Conservation (phyloP, 1,139 yeast genomes). For the Taiozyma onychis region DNA sequence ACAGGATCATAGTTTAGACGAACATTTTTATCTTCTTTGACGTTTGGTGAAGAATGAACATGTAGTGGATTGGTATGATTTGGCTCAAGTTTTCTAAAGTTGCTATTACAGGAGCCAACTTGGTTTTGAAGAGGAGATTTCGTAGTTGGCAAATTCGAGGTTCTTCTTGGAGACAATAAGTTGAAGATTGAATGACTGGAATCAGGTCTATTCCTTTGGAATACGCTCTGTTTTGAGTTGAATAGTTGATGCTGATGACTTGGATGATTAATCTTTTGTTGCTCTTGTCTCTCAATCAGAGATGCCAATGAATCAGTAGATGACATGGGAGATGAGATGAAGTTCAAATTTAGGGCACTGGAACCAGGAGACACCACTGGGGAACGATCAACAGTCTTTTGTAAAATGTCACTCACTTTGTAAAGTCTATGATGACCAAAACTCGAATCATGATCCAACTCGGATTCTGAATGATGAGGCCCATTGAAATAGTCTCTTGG, state of each 20-base stretch:
- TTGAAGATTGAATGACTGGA: conserved; percentile 16
- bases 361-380: conserved; percentile 13
- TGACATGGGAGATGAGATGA: conserved; percentile 24
- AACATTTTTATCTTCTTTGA: conserved; percentile 81
- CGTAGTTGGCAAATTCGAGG: conserved; percentile 7
- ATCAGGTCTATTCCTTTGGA: conserved; percentile 8
- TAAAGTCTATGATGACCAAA: conserved; percentile 9
- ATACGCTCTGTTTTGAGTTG: conserved; percentile 7
- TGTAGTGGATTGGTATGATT: conserved; percentile 19
- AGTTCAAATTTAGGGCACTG: not conserved
- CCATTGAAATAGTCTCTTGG: conserved; percentile 1
- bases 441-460: not conserved
- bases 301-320: conserved; percentile 34
- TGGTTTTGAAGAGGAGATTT: conserved; percentile 14
- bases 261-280: conserved; percentile 35
- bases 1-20: conserved; percentile 86
- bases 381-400: conserved; percentile 11
- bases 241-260: conserved; percentile 30
- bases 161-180: conserved; percentile 3
- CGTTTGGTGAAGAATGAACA: conserved; percentile 32
- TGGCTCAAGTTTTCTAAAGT: conserved; percentile 18
- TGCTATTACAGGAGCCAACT: not conserved
- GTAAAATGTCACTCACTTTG: conserved; percentile 15
- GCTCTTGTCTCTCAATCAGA: conserved; percentile 32
- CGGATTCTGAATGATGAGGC: not conserved